phyloP scores from a whole-genome alignment of 2,329 filamentous ascomycete genomes.

The Chaetomiaceae sp. region DNA sequence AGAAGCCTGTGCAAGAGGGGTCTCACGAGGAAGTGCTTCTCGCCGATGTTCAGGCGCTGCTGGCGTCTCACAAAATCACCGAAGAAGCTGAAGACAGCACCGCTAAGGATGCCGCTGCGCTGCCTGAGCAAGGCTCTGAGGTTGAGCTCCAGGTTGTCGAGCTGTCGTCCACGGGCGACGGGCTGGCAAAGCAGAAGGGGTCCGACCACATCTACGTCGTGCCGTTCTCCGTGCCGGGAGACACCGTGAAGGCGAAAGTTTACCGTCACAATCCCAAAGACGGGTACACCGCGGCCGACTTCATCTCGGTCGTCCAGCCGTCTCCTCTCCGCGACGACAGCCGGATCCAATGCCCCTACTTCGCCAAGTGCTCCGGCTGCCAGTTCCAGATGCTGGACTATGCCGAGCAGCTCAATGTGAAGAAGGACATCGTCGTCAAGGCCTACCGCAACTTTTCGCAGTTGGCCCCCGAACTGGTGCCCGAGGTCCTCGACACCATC shows the following conservation, averaged over 20 bases:
- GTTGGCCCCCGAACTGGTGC: constrained; percentile 67
- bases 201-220: constrained; percentile 72
- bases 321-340: constrained; percentile 71
- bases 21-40: constrained; percentile 62
- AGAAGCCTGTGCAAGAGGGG: constrained; percentile 49
- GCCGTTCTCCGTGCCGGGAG: constrained; percentile 82
- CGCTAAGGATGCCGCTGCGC: constrained; percentile 25
- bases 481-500: constrained; percentile 74
- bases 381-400: constrained; percentile 98
- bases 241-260: constrained; percentile 71
- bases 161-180: constrained; percentile 88
- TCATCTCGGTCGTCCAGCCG: constrained; percentile 67
- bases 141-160: constrained; percentile 75
- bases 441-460: constrained; percentile 89
- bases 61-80: constrained; percentile 37
- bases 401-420: constrained; percentile 74
- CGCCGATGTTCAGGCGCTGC: constrained; percentile 53
- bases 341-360: constrained; percentile 78
- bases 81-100: constrained; percentile 24
- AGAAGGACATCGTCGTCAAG: constrained; percentile 80
- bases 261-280: constrained; percentile 62
- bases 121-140: constrained; percentile 66
- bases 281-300: constrained; percentile 72
- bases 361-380: constrained; percentile 79
- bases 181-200: constrained; percentile 65